phyloP scores from a whole-genome alignment of 257 asterid species.

The Jaltomata sinuosa region DNA sequence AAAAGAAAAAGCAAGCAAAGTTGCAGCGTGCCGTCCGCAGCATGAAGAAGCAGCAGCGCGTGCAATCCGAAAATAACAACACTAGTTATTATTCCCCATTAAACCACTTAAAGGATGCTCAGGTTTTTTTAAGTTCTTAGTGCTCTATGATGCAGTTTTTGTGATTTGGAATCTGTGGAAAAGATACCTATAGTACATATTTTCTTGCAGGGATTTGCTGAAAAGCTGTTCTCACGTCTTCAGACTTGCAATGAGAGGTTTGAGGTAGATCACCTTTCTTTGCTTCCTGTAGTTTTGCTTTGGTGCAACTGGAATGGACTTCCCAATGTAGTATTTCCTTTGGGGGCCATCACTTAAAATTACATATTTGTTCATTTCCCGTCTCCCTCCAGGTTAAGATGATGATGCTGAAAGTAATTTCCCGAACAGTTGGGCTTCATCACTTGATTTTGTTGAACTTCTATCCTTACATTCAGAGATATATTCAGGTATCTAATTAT shows the following conservation, averaged over 20 bases:
- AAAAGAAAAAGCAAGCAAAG: constrained; percentile 97
- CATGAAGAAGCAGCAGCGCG: constrained; percentile 90
- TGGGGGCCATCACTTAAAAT: background rate
- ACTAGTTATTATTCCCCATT: constrained; percentile 72
- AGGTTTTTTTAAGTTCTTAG: constrained; percentile 35
- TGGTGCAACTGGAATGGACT: background rate
- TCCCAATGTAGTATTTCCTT: background rate
- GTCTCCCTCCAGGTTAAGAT: constrained; percentile 52
- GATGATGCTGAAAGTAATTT: constrained; percentile 86
- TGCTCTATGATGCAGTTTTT: constrained; percentile 2
- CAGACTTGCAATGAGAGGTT: constrained; percentile 58
- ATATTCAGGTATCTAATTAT: constrained; percentile 58
- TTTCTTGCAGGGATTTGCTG: constrained; percentile 70
- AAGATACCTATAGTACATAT: constrained; percentile 1
- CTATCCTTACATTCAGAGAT: constrained; percentile 73
- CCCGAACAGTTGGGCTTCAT: constrained; percentile 84
- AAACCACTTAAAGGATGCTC: constrained; percentile 88
- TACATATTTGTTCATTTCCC: background rate
- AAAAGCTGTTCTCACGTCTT: constrained; percentile 82
- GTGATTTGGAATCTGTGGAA: background rate
- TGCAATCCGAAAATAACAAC: constrained; percentile 46
- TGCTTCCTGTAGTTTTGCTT: background rate
- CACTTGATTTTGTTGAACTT: constrained; percentile 63
- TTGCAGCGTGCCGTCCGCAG: constrained; percentile 81
- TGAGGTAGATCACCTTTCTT: constrained; percentile 40